Evolutionary conservation across 495 filamentous ascomycete species (phyloP).

Genomic region (Elasticomyces elasticus): DNA sequence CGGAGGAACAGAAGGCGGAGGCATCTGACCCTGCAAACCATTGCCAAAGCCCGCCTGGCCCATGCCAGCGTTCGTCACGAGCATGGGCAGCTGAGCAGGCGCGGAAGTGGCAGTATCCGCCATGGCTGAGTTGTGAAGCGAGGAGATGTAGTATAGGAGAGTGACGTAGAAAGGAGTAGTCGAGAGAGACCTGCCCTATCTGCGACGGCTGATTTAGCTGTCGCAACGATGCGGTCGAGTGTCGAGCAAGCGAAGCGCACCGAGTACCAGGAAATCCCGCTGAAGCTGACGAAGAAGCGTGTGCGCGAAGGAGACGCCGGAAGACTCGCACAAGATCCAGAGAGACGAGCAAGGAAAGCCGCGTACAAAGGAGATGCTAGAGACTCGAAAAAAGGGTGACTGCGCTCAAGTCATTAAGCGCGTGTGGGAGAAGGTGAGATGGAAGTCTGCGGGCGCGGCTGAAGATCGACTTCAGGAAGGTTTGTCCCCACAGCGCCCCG

Average conservation of each 20-base stretch:
- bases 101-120: slow-evolving; percentile 3
- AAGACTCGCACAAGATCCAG: neutral
- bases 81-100: neutral
- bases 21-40: slow-evolving; percentile 57
- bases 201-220: neutral
- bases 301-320: neutral
- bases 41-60: slow-evolving; percentile 7
- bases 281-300: no score
- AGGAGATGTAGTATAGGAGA: slow-evolving; percentile 10
- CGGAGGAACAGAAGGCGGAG: slow-evolving; percentile 45
- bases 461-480: neutral
- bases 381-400: neutral
- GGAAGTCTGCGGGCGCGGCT: neutral
- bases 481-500: neutral
- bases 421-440: neutral
- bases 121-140: slow-evolving; percentile 7
- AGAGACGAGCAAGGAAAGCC: neutral
- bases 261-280: neutral
- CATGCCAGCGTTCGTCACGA: neutral
- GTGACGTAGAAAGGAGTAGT: neutral
- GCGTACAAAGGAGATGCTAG: slow-evolving; percentile 12
- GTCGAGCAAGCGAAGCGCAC: neutral
- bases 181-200: slow-evolving; percentile 3
- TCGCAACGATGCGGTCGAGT: neutral
- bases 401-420: neutral